phyloP scores from a whole-genome alignment of 2,329 filamentous ascomycete species.

The Colletotrichum sp. region DNA sequence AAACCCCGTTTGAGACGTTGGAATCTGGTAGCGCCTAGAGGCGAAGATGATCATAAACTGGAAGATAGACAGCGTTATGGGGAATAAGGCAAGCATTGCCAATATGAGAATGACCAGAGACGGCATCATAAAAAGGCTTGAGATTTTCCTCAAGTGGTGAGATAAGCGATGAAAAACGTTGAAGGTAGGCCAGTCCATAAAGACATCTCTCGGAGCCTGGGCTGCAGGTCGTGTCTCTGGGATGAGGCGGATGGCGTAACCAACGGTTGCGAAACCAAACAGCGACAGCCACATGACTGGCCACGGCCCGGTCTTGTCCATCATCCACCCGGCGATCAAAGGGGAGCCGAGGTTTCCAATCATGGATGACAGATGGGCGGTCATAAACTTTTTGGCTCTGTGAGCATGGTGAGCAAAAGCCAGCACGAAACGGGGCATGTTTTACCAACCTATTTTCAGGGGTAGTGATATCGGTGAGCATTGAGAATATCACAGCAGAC shows the following conservation, averaged over 20 bases:
- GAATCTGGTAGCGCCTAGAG: conserved; percentile 33
- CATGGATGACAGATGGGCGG: conserved; percentile 31
- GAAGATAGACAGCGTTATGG: background rate
- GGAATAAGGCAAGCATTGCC: conserved; percentile 14
- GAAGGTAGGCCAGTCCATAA: background rate
- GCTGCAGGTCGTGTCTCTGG: background rate
- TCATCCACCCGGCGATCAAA: conserved; percentile 38
- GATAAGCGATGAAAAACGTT: background rate
- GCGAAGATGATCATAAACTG: conserved; percentile 29
- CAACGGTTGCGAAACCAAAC: background rate
- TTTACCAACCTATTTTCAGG: conserved; percentile 27
- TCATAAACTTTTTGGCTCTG: conserved; percentile 41
- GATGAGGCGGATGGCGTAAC: background rate
- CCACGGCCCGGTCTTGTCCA: conserved; percentile 35
- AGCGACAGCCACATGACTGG: conserved; percentile 16
- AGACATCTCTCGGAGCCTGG: background rate
- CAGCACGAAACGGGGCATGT: background rate
- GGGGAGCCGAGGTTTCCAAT: conserved; percentile 40
- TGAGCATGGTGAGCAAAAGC: background rate
- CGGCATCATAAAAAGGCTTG: background rate
- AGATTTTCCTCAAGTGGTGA: background rate
- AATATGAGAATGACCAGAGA: conserved; percentile 30
- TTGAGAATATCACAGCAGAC: conserved; percentile 34
- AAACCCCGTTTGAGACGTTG: conserved; percentile 31
- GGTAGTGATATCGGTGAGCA: conserved; percentile 41